These are phyloP conservation scores for Geotrichum phurueaensis DNA, from an alignment of 1,139 yeast species.

Conservation along the genomic window DNA sequence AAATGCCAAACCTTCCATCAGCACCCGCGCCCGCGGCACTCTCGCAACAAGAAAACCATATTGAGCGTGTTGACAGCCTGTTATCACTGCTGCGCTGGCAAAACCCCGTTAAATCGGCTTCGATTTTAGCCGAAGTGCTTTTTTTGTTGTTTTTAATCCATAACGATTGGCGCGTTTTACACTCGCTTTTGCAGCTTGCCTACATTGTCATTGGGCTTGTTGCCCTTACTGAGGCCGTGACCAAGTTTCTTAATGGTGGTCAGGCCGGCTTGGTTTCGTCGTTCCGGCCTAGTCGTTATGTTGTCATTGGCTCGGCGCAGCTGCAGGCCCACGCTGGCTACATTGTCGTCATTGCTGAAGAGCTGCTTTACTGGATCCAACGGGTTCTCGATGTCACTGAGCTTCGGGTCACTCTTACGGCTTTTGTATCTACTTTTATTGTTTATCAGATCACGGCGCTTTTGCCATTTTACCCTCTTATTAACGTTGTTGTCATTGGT, in stretches of 20 bases:
- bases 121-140: background rate
- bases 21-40: background rate
- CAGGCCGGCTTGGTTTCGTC: conserved; percentile 6
- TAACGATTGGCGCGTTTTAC: conserved; percentile 1
- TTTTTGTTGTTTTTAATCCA: background rate
- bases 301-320: background rate
- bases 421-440: background rate
- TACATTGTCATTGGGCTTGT: conserved; percentile 2
- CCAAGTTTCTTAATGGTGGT: conserved; percentile 9
- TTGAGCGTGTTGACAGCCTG: conserved; percentile 3
- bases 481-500: background rate
- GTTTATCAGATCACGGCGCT: conserved; percentile 1
- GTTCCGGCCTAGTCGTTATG: conserved; percentile 1
- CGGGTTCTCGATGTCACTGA: conserved; percentile 7
- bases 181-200: background rate
- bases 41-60: conserved; percentile 4
- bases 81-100: conserved; percentile 3
- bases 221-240: conserved; percentile 6
- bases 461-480: background rate
- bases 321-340: conserved; percentile 5
- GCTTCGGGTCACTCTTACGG: background rate
- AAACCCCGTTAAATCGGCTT: conserved; percentile 7
- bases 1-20: background rate
- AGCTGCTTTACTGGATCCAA: conserved; percentile 6
- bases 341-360: conserved; percentile 5